These are phyloP conservation scores for Wallacemonas sp. DNA, from an alignment of 208 protist genomes.

Conservation along the genomic window DNA sequence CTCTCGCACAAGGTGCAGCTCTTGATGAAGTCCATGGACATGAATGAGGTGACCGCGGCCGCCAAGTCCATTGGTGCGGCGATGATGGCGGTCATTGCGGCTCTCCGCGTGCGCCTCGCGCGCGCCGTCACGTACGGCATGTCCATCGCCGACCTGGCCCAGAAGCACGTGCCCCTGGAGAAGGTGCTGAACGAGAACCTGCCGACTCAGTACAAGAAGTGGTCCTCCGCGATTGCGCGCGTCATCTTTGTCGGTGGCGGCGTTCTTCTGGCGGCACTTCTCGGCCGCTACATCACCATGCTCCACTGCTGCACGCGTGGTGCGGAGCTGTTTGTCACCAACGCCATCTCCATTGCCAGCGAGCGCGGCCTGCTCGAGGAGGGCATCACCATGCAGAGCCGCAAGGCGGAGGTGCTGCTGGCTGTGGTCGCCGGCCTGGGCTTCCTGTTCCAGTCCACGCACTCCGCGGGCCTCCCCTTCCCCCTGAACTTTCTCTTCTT, in stretches of 20 bases:
- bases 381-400: conserved; percentile 37
- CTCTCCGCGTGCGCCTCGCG: conserved; percentile 59
- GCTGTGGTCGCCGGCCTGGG: conserved; percentile 56
- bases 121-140: conserved; percentile 59
- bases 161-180: conserved; percentile 49
- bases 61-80: conserved; percentile 38
- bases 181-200: conserved; percentile 47
- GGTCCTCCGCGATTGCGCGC: conserved; percentile 38
- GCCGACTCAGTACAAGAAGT: conserved; percentile 56
- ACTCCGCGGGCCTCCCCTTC: conserved; percentile 62
- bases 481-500: conserved; percentile 77
- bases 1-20: conserved; percentile 57
- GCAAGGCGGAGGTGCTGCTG: conserved; percentile 44
- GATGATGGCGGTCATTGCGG: conserved; percentile 59
- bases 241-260: conserved; percentile 29
- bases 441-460: conserved; percentile 71
- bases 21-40: conserved; percentile 65
- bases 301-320: conserved; percentile 71
- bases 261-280: conserved; percentile 40
- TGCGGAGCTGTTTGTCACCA: conserved; percentile 48
- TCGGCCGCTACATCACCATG: conserved; percentile 40
- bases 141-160: conserved; percentile 50
- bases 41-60: conserved; percentile 46
- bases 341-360: conserved; percentile 37
- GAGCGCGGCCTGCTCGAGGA: conserved; percentile 46